phyloP scores from a whole-genome alignment of 305 asterid species.

The Euphrasia arctica region DNA sequence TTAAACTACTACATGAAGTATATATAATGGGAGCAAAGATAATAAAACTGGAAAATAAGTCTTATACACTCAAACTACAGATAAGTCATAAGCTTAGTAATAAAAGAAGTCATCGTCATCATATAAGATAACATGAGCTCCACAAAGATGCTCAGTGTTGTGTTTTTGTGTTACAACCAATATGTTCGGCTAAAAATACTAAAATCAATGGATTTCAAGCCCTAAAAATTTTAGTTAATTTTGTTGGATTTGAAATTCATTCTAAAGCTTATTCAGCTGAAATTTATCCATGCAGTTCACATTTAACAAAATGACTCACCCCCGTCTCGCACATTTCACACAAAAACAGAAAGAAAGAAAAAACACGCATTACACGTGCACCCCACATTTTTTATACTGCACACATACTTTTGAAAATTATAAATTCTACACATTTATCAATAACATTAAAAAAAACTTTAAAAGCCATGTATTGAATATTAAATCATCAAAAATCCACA shows the following conservation, averaged over 20 bases:
- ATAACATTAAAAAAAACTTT: neutral
- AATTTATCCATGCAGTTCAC: neutral
- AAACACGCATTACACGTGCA: neutral
- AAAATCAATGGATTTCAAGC: neutral
- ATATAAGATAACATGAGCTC: slow-evolving; percentile 3
- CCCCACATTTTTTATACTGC: neutral
- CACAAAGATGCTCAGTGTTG: slow-evolving; percentile 15
- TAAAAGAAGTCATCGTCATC: slow-evolving; percentile 1
- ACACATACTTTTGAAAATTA: neutral
- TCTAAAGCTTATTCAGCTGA: neutral
- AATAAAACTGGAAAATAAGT: slow-evolving; percentile 5
- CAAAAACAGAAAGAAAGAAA: neutral
- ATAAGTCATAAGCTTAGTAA: slow-evolving; percentile 11
- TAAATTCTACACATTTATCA: neutral
- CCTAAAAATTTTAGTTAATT: neutral
- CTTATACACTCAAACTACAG: slow-evolving; percentile 17
- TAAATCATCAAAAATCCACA: neutral
- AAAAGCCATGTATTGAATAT: neutral
- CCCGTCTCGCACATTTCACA: neutral
- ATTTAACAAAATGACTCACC: neutral
- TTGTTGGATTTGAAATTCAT: neutral
- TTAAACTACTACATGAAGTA: slow-evolving; percentile 10
- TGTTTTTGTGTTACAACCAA: neutral
- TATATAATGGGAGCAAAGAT: slow-evolving; percentile 7
- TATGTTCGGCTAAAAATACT: neutral